Percentiles rank a stretch among this genome's conserved stretches.
phyloP scores from a whole-genome alignment of 345 rosid species.

The Citrus australasica region DNA sequence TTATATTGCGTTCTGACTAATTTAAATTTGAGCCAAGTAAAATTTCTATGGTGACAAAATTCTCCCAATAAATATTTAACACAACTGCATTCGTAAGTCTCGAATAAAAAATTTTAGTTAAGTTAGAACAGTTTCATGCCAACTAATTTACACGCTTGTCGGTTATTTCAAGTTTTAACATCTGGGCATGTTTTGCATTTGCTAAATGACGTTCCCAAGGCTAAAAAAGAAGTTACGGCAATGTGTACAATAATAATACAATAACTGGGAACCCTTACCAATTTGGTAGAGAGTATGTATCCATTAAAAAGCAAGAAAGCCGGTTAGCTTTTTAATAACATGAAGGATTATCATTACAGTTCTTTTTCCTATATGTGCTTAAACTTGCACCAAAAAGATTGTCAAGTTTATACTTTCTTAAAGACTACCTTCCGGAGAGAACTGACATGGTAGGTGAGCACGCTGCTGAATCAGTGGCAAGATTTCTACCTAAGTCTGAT shows the following conservation, averaged over 20 bases:
- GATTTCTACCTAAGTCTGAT: conserved; percentile 15
- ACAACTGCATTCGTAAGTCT: fast-evolving
- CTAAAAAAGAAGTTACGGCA: no score
- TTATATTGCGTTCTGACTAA: no score
- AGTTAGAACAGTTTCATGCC: fast-evolving
- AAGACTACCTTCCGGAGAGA: conserved; percentile 55
- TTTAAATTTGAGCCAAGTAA: fast-evolving
- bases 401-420: no score
- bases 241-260: no score
- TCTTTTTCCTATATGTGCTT: neutral
- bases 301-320: neutral
- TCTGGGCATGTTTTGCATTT: no score
- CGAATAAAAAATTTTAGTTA: fast-evolving
- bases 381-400: neutral
- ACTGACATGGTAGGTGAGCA: conserved; percentile 51
- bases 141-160: no score
- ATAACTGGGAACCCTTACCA: neutral
- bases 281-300: neutral
- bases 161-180: no score
- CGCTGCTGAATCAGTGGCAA: conserved; percentile 20
- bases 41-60: fast-evolving
- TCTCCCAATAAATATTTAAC: no score
- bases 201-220: no score
- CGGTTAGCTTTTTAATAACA: neutral
- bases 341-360: neutral